A percentile compares a stretch with the other conserved stretches of the same genome.
Conservation (phyloP, 305 asterid species). For the Fraxinus paxiana region DNA sequence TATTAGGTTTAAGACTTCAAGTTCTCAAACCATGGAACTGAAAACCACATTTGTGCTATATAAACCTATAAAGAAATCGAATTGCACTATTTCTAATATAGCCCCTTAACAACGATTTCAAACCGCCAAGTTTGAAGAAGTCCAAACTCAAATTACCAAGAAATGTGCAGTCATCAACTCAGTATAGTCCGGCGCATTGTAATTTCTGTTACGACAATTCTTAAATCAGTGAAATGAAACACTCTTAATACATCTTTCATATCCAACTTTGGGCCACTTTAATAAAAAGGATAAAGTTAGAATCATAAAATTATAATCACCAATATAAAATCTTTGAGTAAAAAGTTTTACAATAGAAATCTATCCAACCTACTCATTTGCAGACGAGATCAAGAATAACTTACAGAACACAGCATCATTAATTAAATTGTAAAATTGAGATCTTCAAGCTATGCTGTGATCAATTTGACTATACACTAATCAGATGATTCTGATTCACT, state of each 20-base stretch:
- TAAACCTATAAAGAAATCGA: background rate
- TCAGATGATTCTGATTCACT: no score
- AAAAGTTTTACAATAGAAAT: background rate
- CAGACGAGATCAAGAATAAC: background rate
- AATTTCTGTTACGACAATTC: background rate
- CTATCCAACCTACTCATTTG: background rate
- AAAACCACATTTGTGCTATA: background rate
- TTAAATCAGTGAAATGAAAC: background rate
- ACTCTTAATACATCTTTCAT: background rate
- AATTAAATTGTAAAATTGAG: background rate
- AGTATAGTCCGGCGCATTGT: background rate
- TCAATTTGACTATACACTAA: background rate
- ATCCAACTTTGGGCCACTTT: background rate
- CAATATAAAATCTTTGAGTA: background rate
- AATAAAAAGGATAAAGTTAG: background rate
- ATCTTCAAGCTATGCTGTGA: background rate
- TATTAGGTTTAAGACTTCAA: background rate
- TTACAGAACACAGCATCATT: background rate
- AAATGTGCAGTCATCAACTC: background rate
- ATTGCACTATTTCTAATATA: background rate
- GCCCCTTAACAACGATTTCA: background rate
- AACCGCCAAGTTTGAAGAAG: background rate
- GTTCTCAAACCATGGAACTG: background rate
- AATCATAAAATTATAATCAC: background rate
- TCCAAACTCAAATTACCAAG: background rate